Evolutionary conservation across 208 protist species (phyloP).

Genomic region (Wallacemonas sp.): DNA sequence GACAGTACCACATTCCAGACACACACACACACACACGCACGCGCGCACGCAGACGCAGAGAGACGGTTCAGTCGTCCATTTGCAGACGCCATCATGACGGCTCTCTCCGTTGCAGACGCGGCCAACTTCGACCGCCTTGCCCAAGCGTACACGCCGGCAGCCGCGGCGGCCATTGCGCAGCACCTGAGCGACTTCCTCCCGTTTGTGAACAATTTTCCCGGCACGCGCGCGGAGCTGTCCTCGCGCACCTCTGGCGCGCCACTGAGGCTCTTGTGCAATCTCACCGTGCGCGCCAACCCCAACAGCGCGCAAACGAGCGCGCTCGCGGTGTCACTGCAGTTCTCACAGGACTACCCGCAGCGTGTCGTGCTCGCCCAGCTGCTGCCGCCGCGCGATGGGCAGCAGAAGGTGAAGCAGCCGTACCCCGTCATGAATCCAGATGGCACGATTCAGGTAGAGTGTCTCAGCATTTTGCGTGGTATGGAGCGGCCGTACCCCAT

Average conservation of each 20-base stretch:
- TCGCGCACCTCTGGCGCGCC: not conserved
- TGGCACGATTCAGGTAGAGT: slow-evolving; percentile 52
- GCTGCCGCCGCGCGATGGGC: slow-evolving; percentile 19
- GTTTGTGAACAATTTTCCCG: slow-evolving; percentile 54
- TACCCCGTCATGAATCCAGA: slow-evolving; percentile 52
- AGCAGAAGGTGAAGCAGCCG: slow-evolving; percentile 39
- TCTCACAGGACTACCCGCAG: slow-evolving; percentile 26
- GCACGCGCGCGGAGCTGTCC: slow-evolving; percentile 12
- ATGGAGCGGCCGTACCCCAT: slow-evolving; percentile 58
- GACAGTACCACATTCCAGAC: too few species aligned
- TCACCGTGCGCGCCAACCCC: not conserved
- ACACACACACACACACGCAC: too few species aligned
- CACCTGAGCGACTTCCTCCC: slow-evolving; percentile 55
- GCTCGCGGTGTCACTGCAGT: slow-evolving; percentile 11
- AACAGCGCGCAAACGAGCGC: not conserved
- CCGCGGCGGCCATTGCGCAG: slow-evolving; percentile 41
- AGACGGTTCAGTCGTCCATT: not conserved
- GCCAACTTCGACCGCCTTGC: slow-evolving; percentile 28
- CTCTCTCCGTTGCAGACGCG: slow-evolving; percentile 16
- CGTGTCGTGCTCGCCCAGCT: slow-evolving; percentile 30
- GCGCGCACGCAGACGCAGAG: too few species aligned
- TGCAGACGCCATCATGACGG: slow-evolving; percentile 2
- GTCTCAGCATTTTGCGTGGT: slow-evolving; percentile 53
- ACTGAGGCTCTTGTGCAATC: not conserved
- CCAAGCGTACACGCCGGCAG: slow-evolving; percentile 26